Percentiles rank a stretch among this genome's conserved stretches.
Evolutionary conservation across 2,329 filamentous ascomycete genomes (phyloP).

Genomic region (Aspergillus sp.): DNA sequence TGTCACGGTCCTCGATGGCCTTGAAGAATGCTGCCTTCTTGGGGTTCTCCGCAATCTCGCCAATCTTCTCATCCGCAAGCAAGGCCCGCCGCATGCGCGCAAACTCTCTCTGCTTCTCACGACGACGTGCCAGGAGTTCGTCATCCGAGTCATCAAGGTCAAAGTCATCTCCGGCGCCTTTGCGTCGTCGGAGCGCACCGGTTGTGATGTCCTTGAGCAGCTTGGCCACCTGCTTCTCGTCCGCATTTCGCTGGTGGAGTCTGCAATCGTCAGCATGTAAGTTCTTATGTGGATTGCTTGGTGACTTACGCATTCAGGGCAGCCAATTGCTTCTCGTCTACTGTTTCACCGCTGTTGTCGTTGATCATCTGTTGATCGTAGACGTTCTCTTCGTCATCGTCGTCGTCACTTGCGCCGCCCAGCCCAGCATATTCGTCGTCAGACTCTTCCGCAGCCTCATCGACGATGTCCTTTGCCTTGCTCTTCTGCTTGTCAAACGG

Average conservation of each 20-base stretch:
- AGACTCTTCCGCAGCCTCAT: slow-evolving; percentile 94
- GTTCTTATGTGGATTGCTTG: neutral
- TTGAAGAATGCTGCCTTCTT: slow-evolving; percentile 88
- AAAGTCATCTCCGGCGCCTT: slow-evolving; percentile 69
- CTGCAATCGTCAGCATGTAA: slow-evolving; percentile 45
- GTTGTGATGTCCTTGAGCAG: slow-evolving; percentile 91
- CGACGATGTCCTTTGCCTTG: slow-evolving; percentile 79
- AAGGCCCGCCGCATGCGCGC: slow-evolving; percentile 88
- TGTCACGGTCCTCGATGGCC: slow-evolving; percentile 80
- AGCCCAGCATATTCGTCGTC: slow-evolving; percentile 97
- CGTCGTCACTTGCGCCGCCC: slow-evolving; percentile 85
- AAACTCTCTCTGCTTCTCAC: slow-evolving; percentile 83
- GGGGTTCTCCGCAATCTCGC: slow-evolving; percentile 83
- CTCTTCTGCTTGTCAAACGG: slow-evolving; percentile 82
- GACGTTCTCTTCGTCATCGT: slow-evolving; percentile 72
- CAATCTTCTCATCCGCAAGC: slow-evolving; percentile 82
- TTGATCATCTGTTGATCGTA: slow-evolving; percentile 87
- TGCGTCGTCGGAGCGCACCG: slow-evolving; percentile 80
- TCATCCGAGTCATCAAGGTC: slow-evolving; percentile 91
- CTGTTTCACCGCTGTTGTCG: slow-evolving; percentile 73
- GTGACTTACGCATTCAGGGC: slow-evolving; percentile 82
- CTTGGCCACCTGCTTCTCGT: slow-evolving; percentile 86
- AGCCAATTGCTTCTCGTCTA: slow-evolving; percentile 77
- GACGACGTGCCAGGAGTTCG: slow-evolving; percentile 68
- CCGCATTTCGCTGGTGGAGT: slow-evolving; percentile 73